These are phyloP conservation scores for Laetiporus sulphureus DNA, from an alignment of 1,284 basidiomycete species.

Conservation along the genomic window DNA sequence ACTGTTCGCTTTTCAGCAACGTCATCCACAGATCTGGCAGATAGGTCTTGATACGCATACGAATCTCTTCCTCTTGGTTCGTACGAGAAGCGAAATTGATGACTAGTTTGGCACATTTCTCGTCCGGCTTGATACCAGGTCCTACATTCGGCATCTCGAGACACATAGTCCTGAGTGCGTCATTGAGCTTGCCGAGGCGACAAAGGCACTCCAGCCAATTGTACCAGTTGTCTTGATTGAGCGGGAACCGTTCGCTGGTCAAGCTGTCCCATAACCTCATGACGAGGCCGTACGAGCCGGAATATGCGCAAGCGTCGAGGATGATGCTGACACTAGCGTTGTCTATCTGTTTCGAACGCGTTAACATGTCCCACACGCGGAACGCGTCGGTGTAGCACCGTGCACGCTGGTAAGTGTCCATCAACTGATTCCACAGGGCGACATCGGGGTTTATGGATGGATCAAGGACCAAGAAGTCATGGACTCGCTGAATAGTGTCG, in stretches of 20 bases:
- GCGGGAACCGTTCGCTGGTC: slow-evolving; percentile 38
- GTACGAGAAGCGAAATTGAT: slow-evolving; percentile 43
- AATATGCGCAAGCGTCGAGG: slow-evolving; percentile 75
- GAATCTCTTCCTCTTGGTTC: slow-evolving; percentile 39
- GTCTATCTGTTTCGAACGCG: slow-evolving; percentile 51
- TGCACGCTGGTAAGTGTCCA: slow-evolving; percentile 83
- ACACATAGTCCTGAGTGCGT: slow-evolving; percentile 63
- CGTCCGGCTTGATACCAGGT: slow-evolving; percentile 38
- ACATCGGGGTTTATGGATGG: slow-evolving; percentile 69
- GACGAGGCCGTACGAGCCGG: slow-evolving; percentile 45
- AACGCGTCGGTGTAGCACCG: slow-evolving; percentile 67
- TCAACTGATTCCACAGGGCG: slow-evolving; percentile 79
- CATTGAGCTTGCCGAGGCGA: slow-evolving; percentile 57
- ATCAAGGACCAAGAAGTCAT: slow-evolving; percentile 78
- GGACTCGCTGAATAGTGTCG: slow-evolving; percentile 56
- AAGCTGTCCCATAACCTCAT: slow-evolving; percentile 47
- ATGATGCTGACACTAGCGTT: slow-evolving; percentile 73
- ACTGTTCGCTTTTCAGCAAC: slow-evolving; percentile 1
- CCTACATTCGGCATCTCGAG: slow-evolving; percentile 51
- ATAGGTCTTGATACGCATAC: slow-evolving; percentile 40
- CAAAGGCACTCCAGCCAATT: slow-evolving; percentile 87
- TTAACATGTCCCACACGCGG: slow-evolving; percentile 78
- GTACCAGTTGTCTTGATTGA: slow-evolving; percentile 69
- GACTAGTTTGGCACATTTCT: slow-evolving; percentile 43
- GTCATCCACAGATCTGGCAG: slow-evolving; percentile 50